These are phyloP conservation scores for Boletus smithii DNA, from an alignment of 1,284 basidiomycete genomes.

Conservation along the genomic window DNA sequence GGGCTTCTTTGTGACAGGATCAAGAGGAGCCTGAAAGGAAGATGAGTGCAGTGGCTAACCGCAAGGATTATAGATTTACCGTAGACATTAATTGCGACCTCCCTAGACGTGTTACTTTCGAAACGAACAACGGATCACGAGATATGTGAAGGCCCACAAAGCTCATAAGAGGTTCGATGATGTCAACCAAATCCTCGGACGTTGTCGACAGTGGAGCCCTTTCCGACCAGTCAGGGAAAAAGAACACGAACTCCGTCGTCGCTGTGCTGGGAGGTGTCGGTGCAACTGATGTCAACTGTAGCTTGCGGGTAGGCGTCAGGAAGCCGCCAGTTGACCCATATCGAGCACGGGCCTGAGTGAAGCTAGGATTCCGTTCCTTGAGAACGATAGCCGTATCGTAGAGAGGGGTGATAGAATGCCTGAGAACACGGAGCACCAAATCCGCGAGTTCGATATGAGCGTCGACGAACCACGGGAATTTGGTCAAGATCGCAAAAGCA, in stretches of 20 bases:
- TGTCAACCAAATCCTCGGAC: constrained; percentile 66
- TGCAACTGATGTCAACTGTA: constrained; percentile 62
- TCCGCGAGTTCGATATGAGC: constrained; percentile 83
- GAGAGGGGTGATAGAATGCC: constrained; percentile 63
- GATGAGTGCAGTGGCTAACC: constrained; percentile 16
- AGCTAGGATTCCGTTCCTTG: constrained; percentile 57
- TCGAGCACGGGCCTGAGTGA: constrained; percentile 57
- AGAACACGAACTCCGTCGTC: constrained; percentile 77
- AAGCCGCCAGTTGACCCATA: constrained; percentile 57
- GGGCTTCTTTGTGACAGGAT: constrained; percentile 55
- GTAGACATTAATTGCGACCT: constrained; percentile 45
- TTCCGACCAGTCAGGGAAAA: constrained; percentile 82
- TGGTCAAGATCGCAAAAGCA: constrained; percentile 74
- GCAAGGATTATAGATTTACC: constrained; percentile 38
- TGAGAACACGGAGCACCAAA: constrained; percentile 72
- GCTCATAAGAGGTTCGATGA: constrained; percentile 72
- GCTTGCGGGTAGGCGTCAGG: constrained; percentile 52
- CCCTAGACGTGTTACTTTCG: constrained; percentile 60
- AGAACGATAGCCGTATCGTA: constrained; percentile 55
- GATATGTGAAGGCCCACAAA: constrained; percentile 76
- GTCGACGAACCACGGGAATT: constrained; percentile 84
- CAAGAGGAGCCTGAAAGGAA: constrained; percentile 42
- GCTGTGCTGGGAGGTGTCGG: constrained; percentile 76
- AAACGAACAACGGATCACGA: constrained; percentile 63
- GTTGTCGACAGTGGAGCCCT: constrained; percentile 64